Base-by-base conservation (phyloP, 2,329 filamentous ascomycete genomes). In the Epicoccum nigrum region DNA sequence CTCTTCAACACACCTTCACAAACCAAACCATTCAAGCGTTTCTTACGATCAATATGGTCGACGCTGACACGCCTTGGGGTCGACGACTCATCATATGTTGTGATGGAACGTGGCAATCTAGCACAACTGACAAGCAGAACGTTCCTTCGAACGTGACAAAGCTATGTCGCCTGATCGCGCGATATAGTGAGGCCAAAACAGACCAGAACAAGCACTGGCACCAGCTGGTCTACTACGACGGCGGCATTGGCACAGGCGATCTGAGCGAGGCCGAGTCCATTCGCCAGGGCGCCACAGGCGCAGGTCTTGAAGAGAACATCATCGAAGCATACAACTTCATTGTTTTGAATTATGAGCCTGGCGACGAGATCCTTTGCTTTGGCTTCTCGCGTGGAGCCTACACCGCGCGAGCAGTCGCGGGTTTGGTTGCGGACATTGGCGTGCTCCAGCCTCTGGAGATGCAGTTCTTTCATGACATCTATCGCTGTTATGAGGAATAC, bases 291-390 rank as follows among this genome's bases (percentile, higher is more conserved):
- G 71, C 70, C n/a, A 74, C 71, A 8, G 77, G 76, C 7, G 70
- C 73, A 35, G 77, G 79, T 1, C 66, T 81, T 1, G 68, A 69
- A 1, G 76, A 79, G 30, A 79, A 80, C 41, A 76, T 81, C 4
- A 74, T 78, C 13, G 75, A 79, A 61, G 77, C 73, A 1, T 81
- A 83, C 55, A 74, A 75, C 30, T 83, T 81, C 64, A 70, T 82
- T 6, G 74, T 76, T 6, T 71, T 77, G 27, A 83, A 83, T 58
- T 83, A 77, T 44, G 62, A 74, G 17, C 65, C 72, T 0, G 80
- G 80, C 32, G 77, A 79, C 44, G 75, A 76, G 20, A 77, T 80
- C 33, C 79, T 77, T 55, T 68, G 77, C 27, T 69, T 79, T 19
- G 77, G 77, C 0, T 80, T 79, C 57, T 79, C 76, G 0, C 57